Evolutionary conservation across 352 stramenopile species (phyloP), one percentile per base, ranked within the genome.

Genomic region (Phytophthora crassamura): DNA sequence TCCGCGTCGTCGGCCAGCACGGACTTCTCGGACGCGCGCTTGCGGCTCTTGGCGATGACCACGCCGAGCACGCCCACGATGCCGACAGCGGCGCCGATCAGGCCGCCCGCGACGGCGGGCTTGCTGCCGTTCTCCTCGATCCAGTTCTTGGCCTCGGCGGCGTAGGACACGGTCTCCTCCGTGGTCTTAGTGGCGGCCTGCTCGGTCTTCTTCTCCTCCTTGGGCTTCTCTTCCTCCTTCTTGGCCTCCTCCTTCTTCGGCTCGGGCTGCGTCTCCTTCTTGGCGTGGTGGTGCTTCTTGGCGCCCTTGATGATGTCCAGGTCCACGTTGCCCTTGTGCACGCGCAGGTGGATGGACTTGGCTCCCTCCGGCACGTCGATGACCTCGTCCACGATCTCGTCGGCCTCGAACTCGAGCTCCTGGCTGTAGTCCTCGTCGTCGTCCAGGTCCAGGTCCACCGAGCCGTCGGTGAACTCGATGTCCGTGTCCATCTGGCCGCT

Each of bases 341-440:
- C 64, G 9, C 76, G 78, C 35, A 88, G 64, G 33, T 62, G 78
- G 32, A 85, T 71, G 32, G 67, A 74, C 65, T 82, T 81, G 53
- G 69, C 79, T 5, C 73, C 75, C 25, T 65, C 43, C 4, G 74
- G 77, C 25, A 86, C 57, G n/a, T 88, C 79, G 33, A 88, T 84
- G 41, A 67, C 40, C 60, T 86, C 69, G 22, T 84, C 72, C 15
- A 84, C 51, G 7, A 68, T 42, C 45, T 84, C 68, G 48, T 79
- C 50, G 3, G 71, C 53, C 6, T 69, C 55, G 15, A 84, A 70
- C 25, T 86, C 77, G n/a, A 88, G 58, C 20, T 79, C 77, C 72
- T 82, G 69, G 39, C 54, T 74, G 55, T 75, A 85, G 49, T 84
- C 76, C 58, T 88, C 75, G 28, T 72, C 72, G 55, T 84, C 70